Percentiles rank a stretch among this genome's conserved stretches.
Evolutionary conservation across 2,329 filamentous ascomycete genomes (phyloP).

Genomic region (Chaetomium globosum): DNA sequence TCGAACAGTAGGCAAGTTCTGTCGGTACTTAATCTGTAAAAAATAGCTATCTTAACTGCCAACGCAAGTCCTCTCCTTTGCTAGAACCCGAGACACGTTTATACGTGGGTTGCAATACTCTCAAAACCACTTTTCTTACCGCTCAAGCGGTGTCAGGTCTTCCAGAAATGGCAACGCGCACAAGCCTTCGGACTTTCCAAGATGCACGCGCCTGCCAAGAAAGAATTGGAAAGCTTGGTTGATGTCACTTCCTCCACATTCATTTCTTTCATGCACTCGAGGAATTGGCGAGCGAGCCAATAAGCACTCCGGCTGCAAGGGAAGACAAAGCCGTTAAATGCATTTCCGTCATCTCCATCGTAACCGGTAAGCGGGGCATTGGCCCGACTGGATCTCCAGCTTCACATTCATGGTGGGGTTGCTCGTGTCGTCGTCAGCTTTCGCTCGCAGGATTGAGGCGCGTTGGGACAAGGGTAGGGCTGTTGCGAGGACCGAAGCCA

Average conservation of each 20-base stretch:
- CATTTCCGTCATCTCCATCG: slow-evolving; percentile 2
- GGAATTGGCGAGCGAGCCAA: not conserved
- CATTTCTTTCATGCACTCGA: too few relatives aligned
- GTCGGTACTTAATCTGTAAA: too few relatives aligned
- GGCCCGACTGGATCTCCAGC: not conserved
- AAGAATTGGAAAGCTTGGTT: slow-evolving; percentile 9
- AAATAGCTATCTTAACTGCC: too few relatives aligned
- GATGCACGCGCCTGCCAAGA: not conserved
- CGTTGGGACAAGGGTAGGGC: slow-evolving; percentile 12
- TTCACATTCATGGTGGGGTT: slow-evolving; percentile 12
- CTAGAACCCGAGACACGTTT: not conserved
- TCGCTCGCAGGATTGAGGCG: slow-evolving; percentile 16
- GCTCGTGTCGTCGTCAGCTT: not conserved
- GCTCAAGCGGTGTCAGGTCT: not conserved
- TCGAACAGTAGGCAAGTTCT: too few relatives aligned
- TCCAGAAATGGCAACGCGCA: not conserved
- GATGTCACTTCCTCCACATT: not conserved
- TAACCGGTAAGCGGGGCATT: not conserved
- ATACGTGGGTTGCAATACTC: not conserved
- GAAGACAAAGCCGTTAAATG: not conserved
- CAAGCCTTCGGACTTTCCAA: not conserved
- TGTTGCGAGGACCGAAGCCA: not conserved
- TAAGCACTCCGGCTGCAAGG: not conserved
- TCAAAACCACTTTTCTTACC: not conserved
- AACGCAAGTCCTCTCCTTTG: not conserved